phyloP scores from a whole-genome alignment of 73 alveolate species.

The Paramecium biaurelia region DNA sequence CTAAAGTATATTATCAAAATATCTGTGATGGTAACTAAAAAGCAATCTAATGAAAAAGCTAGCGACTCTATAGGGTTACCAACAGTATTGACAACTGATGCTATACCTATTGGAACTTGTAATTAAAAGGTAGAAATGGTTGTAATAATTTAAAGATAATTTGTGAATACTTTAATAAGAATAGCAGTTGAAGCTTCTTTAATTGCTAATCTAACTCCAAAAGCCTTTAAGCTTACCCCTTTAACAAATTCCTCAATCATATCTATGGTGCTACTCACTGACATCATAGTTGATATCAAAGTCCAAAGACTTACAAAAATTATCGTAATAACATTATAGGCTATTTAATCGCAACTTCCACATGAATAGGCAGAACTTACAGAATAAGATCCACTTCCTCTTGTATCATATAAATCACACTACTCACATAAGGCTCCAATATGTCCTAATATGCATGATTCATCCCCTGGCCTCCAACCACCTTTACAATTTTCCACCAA shows the following conservation, averaged over 20 bases:
- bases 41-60: not conserved
- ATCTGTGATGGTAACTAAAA: not conserved
- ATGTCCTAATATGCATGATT: constrained; percentile 8
- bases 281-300: not conserved
- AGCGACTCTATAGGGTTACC: constrained; percentile 12
- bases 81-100: not conserved
- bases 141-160: not conserved
- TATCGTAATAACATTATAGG: not conserved
- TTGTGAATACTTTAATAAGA: not conserved
- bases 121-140: constrained; percentile 7
- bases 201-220: not conserved
- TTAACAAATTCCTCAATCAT: not conserved
- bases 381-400: not conserved
- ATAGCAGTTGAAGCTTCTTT: not conserved
- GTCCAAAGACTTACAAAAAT: not conserved
- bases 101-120: not conserved
- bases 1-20: not conserved
- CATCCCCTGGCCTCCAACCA: constrained; percentile 50
- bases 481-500: constrained; percentile 13
- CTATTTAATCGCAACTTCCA: constrained; percentile 12
- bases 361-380: constrained; percentile 6
- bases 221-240: not conserved
- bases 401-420: not conserved
- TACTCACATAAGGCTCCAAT: constrained; percentile 49
- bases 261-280: not conserved